Base-by-base conservation (phyloP, 495 filamentous ascomycete genomes). In the Penicillium robsamsonii region DNA sequence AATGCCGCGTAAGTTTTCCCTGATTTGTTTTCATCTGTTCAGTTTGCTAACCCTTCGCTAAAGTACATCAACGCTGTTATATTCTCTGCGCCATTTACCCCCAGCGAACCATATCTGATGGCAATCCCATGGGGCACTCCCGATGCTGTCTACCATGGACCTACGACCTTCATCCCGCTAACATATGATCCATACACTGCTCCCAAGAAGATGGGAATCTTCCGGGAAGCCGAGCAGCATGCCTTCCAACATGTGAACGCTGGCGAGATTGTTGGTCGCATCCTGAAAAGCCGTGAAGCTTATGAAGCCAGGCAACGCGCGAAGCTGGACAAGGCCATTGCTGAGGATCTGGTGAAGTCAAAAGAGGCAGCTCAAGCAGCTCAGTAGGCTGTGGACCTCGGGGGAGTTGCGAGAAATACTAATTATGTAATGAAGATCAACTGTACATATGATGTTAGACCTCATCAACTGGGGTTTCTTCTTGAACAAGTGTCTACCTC, bases 301-400 rank as follows among this genome's bases (percentile, higher is more conserved):
- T 99, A 96, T 64, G 92, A 96, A 74, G 94, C 88, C 55, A 79
- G 94, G 51, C 94, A 99, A 76, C 80, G 89, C 58, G 82, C 83
- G 59, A 99, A 97, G 75, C 85, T 90, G 17, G 80, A 87, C 57
- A 99, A 97, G 73, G 86, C 82, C 6, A 74, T 84, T 29, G 80
- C 84, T 1, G 94, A 98, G 57, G 76, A 79, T 27, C 55, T 73
- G 44, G 67, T 73, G 4, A 76, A 72, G 31, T 60, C 73, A 22
- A 67, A 68, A 60, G 76, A 80, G 58, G 38, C 50, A 42, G 40
- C 35, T 3, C 18, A 51, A 17, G 24, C 37, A 12, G 53, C 52
- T 24, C 52, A 60, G 35, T 68, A 61, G 29, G 20, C 31, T n/a
- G 31, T 15, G 22, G 22, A 22, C 22, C 37, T 53, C 24, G 31